A percentile compares a stretch with the other conserved stretches of the same genome.
These are phyloP conservation scores for Lactarius indigo DNA, from an alignment of 768 basidiomycete genomes.

Conservation along the genomic window DNA sequence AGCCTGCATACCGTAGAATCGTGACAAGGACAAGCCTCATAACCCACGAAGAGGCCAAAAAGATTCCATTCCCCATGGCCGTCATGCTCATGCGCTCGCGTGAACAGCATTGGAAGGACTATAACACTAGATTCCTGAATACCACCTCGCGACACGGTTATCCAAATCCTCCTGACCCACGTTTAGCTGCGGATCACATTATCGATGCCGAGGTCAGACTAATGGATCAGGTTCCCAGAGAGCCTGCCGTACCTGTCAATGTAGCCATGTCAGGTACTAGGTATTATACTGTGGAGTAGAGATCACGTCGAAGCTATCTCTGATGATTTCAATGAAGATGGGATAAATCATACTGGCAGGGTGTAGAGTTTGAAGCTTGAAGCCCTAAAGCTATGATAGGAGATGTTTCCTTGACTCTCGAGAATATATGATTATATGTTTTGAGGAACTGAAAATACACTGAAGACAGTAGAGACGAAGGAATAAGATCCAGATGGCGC, in stretches of 20 bases:
- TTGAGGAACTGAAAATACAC: background rate
- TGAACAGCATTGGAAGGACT: conserved; percentile 7
- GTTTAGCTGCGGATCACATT: background rate
- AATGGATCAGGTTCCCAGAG: background rate
- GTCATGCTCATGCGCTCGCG: conserved; percentile 21
- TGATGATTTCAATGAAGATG: background rate
- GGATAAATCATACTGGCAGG: background rate
- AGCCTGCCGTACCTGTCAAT: background rate
- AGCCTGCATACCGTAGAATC: conserved; percentile 18
- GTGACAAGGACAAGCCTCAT: conserved; percentile 7
- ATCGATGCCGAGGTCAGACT: conserved; percentile 3
- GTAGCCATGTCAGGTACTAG: background rate
- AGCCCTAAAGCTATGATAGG: background rate
- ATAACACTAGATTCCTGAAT: background rate
- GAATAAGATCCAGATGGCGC: no score
- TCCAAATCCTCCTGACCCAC: background rate
- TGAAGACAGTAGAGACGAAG: no score
- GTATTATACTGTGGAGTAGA: background rate
- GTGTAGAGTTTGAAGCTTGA: background rate
- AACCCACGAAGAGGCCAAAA: conserved; percentile 4
- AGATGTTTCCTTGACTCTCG: background rate
- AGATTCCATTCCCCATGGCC: conserved; percentile 3
- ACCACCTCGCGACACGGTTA: no score
- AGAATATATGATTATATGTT: background rate
- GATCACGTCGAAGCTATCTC: background rate